phyloP scores from a whole-genome alignment of 306 rosid genomes.

The Quercus robur region DNA sequence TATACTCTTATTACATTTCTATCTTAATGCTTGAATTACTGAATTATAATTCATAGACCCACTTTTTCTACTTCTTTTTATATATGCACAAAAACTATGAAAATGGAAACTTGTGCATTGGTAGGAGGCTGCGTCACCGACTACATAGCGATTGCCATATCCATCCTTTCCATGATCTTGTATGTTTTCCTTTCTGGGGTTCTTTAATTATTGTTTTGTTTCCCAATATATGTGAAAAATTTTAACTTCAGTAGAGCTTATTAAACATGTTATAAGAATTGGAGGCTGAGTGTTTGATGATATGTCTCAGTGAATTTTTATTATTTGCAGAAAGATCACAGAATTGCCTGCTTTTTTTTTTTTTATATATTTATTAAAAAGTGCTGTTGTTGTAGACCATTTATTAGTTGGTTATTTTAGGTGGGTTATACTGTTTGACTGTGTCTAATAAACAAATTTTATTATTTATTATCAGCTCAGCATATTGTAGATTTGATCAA shows the following conservation, averaged over 20 bases:
- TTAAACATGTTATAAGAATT: neutral
- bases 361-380: neutral
- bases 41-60: neutral
- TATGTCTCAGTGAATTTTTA: slow-evolving; percentile 10
- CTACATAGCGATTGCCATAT: slow-evolving; percentile 55
- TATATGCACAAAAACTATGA: neutral
- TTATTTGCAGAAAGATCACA: neutral
- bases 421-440: too few relatives aligned
- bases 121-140: slow-evolving; percentile 90
- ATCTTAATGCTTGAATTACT: neutral
- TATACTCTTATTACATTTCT: too few relatives aligned
- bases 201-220: neutral
- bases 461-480: too few relatives aligned
- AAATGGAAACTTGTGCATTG: slow-evolving; percentile 61
- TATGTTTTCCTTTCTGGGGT: slow-evolving; percentile 23
- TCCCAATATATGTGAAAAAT: neutral
- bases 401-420: neutral
- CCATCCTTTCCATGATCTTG: slow-evolving; percentile 59
- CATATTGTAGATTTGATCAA: too few relatives aligned
- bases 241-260: too few relatives aligned
- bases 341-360: too few relatives aligned
- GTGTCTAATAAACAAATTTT: too few relatives aligned
- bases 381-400: neutral
- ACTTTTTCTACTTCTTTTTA: too few relatives aligned
- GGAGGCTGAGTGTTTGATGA: slow-evolving; percentile 21